A percentile compares a stretch with the other conserved stretches of the same genome.
These are phyloP conservation scores for Aspergillus tamarii DNA, from an alignment of 2,329 filamentous ascomycete species.

Conservation along the genomic window DNA sequence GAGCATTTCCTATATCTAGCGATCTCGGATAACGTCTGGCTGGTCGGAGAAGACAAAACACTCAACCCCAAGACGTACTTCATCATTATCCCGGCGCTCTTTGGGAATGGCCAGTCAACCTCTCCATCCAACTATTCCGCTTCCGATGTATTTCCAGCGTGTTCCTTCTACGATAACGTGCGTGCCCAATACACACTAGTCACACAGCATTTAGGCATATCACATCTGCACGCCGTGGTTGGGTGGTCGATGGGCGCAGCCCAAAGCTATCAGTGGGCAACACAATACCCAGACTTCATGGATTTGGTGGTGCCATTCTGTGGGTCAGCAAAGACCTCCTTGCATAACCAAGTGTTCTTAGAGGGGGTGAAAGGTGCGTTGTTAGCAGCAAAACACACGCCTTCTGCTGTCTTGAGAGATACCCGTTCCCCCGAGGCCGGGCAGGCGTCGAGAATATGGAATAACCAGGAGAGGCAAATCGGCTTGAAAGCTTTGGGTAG, in stretches of 20 bases:
- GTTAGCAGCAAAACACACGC: slow-evolving; percentile 59
- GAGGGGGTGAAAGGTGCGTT: slow-evolving; percentile 66
- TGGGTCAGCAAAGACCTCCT: slow-evolving; percentile 63
- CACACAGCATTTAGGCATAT: slow-evolving; percentile 64
- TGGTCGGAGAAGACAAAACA: slow-evolving; percentile 67
- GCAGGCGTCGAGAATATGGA: slow-evolving; percentile 54
- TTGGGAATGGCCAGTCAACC: slow-evolving; percentile 70
- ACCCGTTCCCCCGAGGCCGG: slow-evolving; percentile 45
- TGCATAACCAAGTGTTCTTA: slow-evolving; percentile 71
- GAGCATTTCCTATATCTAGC: slow-evolving; percentile 27
- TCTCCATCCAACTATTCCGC: slow-evolving; percentile 65
- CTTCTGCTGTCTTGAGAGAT: slow-evolving; percentile 56
- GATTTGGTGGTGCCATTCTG: slow-evolving; percentile 69
- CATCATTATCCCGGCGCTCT: slow-evolving; percentile 70
- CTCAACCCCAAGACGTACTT: slow-evolving; percentile 68
- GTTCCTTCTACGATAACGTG: slow-evolving; percentile 71
- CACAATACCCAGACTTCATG: slow-evolving; percentile 67
- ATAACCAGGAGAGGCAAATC: slow-evolving; percentile 54
- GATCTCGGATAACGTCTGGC: slow-evolving; percentile 75
- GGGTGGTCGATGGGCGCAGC: slow-evolving; percentile 74
- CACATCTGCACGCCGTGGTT: slow-evolving; percentile 63
- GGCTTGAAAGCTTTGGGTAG: slow-evolving; percentile 72
- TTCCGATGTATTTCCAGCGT: slow-evolving; percentile 62
- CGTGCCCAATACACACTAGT: slow-evolving; percentile 67
- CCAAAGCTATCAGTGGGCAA: slow-evolving; percentile 68